These are phyloP conservation scores for Neodidymelliopsis sp. DNA, from an alignment of 2,329 filamentous ascomycete genomes.

Conservation along the genomic window DNA sequence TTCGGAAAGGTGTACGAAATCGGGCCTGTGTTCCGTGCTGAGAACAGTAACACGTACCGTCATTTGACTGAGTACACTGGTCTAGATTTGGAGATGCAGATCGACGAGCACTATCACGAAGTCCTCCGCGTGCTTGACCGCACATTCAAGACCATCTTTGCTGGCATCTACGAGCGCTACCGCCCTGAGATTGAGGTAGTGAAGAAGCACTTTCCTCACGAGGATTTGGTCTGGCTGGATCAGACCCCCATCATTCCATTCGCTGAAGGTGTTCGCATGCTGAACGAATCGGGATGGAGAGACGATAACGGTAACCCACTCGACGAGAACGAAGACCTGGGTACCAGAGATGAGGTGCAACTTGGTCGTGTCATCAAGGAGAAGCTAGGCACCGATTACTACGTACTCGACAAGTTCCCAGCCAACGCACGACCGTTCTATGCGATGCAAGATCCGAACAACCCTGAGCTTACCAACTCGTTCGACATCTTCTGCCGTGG, in stretches of 20 bases:
- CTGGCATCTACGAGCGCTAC: conserved; percentile 72
- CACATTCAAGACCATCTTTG: conserved; percentile 81
- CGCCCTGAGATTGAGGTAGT: conserved; percentile 78
- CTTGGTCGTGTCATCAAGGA: conserved; percentile 85
- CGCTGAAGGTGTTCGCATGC: conserved; percentile 77
- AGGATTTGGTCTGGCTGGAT: conserved; percentile 86
- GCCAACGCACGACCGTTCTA: conserved; percentile 86
- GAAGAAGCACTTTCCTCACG: conserved; percentile 84
- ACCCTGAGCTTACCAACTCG: conserved; percentile 81
- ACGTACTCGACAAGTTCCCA: conserved; percentile 93
- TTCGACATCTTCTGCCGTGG: conserved; percentile 95
- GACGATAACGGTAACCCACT: conserved; percentile 78
- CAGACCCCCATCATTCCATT: conserved; percentile 85
- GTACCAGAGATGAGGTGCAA: conserved; percentile 85
- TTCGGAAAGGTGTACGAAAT: conserved; percentile 91
- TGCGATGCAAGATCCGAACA: conserved; percentile 80
- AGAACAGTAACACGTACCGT: conserved; percentile 94
- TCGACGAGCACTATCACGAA: conserved; percentile 89
- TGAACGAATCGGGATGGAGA: conserved; percentile 78
- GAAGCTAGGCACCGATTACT: conserved; percentile 89
- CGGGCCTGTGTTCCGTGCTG: conserved; percentile 88
- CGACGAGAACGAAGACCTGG: conserved; percentile 79
- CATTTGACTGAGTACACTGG: conserved; percentile 96
- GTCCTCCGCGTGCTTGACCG: conserved; percentile 79
- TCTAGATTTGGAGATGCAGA: conserved; percentile 90